Percentiles rank a stretch among this genome's conserved stretches.
Evolutionary conservation across 345 rosid species (phyloP).

Genomic region (Pistacia vera): DNA sequence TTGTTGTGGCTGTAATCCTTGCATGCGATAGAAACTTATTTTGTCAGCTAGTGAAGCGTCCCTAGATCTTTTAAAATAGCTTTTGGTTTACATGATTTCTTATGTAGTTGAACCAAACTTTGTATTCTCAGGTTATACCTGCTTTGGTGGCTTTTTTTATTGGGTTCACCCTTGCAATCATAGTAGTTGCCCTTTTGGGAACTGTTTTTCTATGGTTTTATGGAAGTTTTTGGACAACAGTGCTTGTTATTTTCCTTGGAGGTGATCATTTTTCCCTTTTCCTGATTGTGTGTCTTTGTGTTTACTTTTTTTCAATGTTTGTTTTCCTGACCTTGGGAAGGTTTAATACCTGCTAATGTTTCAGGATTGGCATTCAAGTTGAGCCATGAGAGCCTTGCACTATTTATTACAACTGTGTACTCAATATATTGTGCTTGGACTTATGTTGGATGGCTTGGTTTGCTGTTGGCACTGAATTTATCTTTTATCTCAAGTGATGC

Average conservation of each 20-base stretch:
- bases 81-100: slow-evolving; percentile 11
- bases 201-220: slow-evolving; percentile 73
- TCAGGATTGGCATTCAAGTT: slow-evolving; percentile 75
- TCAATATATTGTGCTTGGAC: slow-evolving; percentile 80
- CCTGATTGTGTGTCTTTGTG: neutral
- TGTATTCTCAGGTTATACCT: slow-evolving; percentile 55
- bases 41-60: neutral
- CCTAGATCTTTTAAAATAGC: neutral
- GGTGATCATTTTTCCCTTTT: slow-evolving; percentile 46
- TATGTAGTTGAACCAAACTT: slow-evolving; percentile 22
- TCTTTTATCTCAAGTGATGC: slow-evolving; percentile 92
- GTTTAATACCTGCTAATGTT: slow-evolving; percentile 17
- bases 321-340: slow-evolving; percentile 11
- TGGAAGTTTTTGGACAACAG: slow-evolving; percentile 95
- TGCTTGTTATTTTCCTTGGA: slow-evolving; percentile 60
- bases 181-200: slow-evolving; percentile 65
- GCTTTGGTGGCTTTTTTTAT: slow-evolving; percentile 60
- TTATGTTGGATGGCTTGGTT: slow-evolving; percentile 83
- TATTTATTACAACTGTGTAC: slow-evolving; percentile 60
- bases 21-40: neutral
- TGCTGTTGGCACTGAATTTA: slow-evolving; percentile 79
- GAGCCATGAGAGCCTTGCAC: slow-evolving; percentile 71
- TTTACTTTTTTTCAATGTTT: slow-evolving; percentile 7
- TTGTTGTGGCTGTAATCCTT: slow-evolving; percentile 1
- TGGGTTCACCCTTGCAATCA: slow-evolving; percentile 64